phyloP scores from a whole-genome alignment of 1,284 basidiomycete species.

The Trichosporon coremiiforme region DNA sequence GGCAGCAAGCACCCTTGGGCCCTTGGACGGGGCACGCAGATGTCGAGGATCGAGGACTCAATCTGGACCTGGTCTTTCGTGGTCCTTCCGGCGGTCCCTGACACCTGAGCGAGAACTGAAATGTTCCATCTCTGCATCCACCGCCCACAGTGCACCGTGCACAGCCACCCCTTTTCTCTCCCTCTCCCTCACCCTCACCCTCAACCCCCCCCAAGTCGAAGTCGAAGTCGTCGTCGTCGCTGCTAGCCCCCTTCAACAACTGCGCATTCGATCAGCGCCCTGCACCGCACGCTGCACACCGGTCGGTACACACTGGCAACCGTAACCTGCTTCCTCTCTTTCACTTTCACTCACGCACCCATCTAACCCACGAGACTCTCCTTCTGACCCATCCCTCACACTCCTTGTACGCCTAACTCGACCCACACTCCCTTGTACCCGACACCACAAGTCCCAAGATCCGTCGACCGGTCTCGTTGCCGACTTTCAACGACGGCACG shows the following conservation, averaged over 20 bases:
- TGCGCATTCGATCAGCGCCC: conserved; percentile 1
- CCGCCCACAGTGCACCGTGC: neutral
- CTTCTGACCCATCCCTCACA: neutral
- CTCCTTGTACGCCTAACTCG: neutral
- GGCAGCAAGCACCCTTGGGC: too few relatives aligned
- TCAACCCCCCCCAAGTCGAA: too few relatives aligned
- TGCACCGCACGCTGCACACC: too few relatives aligned
- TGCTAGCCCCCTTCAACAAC: too few relatives aligned
- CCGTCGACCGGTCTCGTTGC: neutral
- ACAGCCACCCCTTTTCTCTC: conserved; percentile 7
- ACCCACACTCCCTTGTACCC: neutral
- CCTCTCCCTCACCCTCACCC: too few relatives aligned
- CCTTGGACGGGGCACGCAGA: neutral
- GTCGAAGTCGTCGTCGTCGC: neutral
- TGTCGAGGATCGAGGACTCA: neutral
- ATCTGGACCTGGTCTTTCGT: neutral
- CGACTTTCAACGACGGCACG: conserved; percentile 2
- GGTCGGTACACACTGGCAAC: neutral
- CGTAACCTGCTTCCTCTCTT: neutral
- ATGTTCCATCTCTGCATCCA: neutral
- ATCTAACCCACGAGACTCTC: neutral
- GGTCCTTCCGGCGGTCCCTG: neutral
- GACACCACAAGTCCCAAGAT: neutral
- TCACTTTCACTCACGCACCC: neutral
- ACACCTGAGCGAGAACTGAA: conserved; percentile 1